Evolutionary conservation across 2,329 filamentous ascomycete species (phyloP).

Genomic region (Penicillium sp.): DNA sequence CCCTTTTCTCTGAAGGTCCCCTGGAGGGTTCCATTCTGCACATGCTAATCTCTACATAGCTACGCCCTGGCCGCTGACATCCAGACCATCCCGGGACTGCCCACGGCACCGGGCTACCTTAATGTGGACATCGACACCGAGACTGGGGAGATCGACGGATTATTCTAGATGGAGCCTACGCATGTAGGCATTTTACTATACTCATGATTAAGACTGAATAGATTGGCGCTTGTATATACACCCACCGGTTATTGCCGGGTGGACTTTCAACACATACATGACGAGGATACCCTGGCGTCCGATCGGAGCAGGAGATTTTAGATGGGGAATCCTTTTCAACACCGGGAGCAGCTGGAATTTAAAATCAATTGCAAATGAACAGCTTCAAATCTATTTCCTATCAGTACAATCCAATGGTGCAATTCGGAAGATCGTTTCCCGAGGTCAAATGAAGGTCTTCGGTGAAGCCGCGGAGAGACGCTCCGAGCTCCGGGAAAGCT

Average conservation of each 20-base stretch:
- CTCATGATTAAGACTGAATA: neutral
- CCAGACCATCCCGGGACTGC: slow-evolving; percentile 93
- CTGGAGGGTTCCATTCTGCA: slow-evolving; percentile 34
- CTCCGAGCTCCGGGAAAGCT: slow-evolving; percentile 24
- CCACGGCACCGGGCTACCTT: slow-evolving; percentile 90
- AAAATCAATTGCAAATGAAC: neutral
- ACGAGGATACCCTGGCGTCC: slow-evolving; percentile 18
- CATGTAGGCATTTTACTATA: too few relatives aligned
- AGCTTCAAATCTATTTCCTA: neutral
- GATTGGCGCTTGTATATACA: slow-evolving; percentile 21
- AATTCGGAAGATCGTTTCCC: slow-evolving; percentile 13
- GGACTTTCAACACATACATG: slow-evolving; percentile 26
- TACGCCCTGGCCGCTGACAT: slow-evolving; percentile 96
- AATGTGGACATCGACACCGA: slow-evolving; percentile 82
- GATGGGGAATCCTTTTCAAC: slow-evolving; percentile 20
- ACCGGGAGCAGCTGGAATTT: slow-evolving; percentile 4
- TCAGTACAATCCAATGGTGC: slow-evolving; percentile 8
- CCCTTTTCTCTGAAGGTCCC: too few relatives aligned
- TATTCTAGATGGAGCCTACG: slow-evolving; percentile 65
- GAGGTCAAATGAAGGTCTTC: slow-evolving; percentile 4
- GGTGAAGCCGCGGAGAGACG: slow-evolving; percentile 22
- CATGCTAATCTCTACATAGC: slow-evolving; percentile 40
- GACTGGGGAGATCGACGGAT: slow-evolving; percentile 81
- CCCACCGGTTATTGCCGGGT: neutral
- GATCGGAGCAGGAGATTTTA: slow-evolving; percentile 14